Conservation (phyloP, 169 alveolate species). For the Plasmodium gaboni region DNA sequence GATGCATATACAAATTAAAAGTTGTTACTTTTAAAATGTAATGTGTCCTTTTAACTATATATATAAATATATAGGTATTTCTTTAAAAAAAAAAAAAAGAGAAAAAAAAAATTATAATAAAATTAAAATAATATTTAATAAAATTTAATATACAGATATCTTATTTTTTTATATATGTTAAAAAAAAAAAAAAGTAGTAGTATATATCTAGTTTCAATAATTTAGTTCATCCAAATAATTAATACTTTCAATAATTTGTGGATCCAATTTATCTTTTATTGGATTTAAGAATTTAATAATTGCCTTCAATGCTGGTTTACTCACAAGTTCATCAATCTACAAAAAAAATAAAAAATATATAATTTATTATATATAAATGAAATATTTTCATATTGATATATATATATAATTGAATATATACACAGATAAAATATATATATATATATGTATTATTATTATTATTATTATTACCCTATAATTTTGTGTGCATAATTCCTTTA, state of each 20-base stretch:
- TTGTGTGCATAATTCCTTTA: constrained; percentile 54
- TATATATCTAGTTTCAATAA: constrained; percentile 17
- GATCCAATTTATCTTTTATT: constrained; percentile 70
- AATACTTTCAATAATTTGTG: constrained; percentile 71
- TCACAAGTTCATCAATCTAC: constrained; percentile 67
- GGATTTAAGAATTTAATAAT: constrained; percentile 62
- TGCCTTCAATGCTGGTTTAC: constrained; percentile 26
- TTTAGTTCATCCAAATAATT: constrained; percentile 45
- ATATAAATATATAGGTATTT: no score
- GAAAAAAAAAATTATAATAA: background rate
- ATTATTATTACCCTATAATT: constrained; percentile 43
- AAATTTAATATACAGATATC: no score
- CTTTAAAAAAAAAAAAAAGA: background rate
- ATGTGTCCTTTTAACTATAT: no score
- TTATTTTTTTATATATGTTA: no score
- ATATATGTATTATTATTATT: background rate
- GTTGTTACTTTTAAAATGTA: no score
- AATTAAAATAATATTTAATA: background rate
- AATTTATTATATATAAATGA: background rate
- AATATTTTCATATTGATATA: no score
- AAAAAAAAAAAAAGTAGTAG: background rate
- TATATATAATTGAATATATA: background rate
- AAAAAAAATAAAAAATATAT: constrained; percentile 4
- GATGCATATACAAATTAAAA: no score
- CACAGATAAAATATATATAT: background rate